phyloP scores from a whole-genome alignment of 306 rosid species.

The Trichosanthes cucumerina region DNA sequence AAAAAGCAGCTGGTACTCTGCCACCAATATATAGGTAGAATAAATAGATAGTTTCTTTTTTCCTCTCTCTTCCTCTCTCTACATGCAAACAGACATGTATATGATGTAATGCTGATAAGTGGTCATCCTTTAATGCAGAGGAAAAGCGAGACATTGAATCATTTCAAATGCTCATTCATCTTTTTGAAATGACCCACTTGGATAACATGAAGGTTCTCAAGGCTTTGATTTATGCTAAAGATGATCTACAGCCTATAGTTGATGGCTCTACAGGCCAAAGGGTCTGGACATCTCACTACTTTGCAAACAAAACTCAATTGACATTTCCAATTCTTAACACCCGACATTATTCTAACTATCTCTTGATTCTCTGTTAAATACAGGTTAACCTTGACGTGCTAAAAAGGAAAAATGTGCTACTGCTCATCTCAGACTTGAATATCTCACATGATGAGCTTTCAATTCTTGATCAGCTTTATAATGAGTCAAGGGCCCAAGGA shows the following conservation, averaged over 20 bases:
- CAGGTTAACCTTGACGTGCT: constrained; percentile 52
- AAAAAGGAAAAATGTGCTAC: constrained; percentile 52
- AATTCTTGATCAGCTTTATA: constrained; percentile 53
- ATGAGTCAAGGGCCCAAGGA: constrained; percentile 36
- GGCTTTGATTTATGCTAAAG: constrained; percentile 41
- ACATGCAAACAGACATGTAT: background rate
- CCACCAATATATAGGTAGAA: constrained; percentile 30
- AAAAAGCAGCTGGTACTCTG: constrained; percentile 32
- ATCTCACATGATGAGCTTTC: constrained; percentile 41
- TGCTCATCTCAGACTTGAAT: constrained; percentile 46
- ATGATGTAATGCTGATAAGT: background rate
- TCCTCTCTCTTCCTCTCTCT: background rate
- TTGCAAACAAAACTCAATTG: background rate
- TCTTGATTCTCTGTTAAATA: constrained; percentile 13
- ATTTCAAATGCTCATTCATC: constrained; percentile 23
- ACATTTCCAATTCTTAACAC: background rate
- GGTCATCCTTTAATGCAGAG: constrained; percentile 19
- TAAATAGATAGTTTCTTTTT: background rate
- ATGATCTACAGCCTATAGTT: constrained; percentile 39
- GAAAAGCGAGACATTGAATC: constrained; percentile 39
- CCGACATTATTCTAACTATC: background rate
- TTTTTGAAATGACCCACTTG: constrained; percentile 28
- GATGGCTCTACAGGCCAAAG: constrained; percentile 44
- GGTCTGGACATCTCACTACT: constrained; percentile 28
- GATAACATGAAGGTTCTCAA: constrained; percentile 56